Evolutionary conservation across 345 rosid species (phyloP).

Genomic region (Punica granatum): DNA sequence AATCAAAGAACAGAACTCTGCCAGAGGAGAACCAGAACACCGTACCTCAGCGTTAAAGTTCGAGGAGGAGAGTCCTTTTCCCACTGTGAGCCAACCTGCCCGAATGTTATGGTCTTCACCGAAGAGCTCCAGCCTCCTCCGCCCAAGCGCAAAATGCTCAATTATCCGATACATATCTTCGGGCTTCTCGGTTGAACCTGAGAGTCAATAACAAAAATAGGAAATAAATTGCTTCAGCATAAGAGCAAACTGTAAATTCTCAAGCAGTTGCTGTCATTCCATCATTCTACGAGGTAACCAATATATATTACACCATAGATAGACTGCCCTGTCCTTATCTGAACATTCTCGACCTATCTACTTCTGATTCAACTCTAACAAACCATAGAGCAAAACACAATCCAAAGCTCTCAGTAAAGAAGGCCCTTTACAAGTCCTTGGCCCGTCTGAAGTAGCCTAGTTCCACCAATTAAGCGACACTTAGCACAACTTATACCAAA

Average conservation of each 20-base stretch:
- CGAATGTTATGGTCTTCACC: slow-evolving; percentile 98
- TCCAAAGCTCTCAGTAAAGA: neutral
- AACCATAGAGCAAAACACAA: neutral
- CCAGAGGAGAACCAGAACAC: neutral
- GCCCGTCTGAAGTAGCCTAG: neutral
- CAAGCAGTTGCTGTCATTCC: neutral
- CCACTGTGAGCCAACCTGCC: slow-evolving; percentile 91
- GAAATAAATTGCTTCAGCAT: neutral
- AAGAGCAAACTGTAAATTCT: neutral
- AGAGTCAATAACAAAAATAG: slow-evolving; percentile 9
- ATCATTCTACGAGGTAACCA: neutral
- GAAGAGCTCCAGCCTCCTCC: slow-evolving; percentile 94
- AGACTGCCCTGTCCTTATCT: neutral
- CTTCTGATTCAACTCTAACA: neutral
- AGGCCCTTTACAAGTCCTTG: neutral
- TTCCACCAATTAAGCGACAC: neutral
- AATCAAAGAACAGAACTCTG: neutral
- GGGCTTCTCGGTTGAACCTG: slow-evolving; percentile 95
- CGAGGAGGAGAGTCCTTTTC: slow-evolving; percentile 80
- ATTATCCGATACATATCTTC: slow-evolving; percentile 97
- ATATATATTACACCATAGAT: neutral
- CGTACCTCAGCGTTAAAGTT: slow-evolving; percentile 79
- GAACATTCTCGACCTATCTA: neutral
- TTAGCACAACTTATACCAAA: neutral
- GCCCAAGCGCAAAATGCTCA: slow-evolving; percentile 96